These are phyloP conservation scores for Dactylella cylindrospora DNA, from an alignment of 2,329 filamentous ascomycete genomes.

Conservation along the genomic window DNA sequence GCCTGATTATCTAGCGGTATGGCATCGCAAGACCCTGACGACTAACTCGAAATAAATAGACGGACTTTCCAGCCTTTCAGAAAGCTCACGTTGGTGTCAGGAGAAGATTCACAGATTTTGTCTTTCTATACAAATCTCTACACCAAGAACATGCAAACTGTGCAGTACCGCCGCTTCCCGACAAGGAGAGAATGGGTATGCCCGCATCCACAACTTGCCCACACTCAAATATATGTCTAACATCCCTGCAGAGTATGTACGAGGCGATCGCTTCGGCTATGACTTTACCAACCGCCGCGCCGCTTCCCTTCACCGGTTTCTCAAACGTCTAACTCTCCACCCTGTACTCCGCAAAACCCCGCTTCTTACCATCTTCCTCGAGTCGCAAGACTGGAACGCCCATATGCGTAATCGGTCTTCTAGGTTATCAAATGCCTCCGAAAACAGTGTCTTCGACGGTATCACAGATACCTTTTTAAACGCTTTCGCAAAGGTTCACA, in stretches of 20 bases:
- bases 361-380: slow-evolving; percentile 84
- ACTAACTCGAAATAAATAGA: slow-evolving; percentile 58
- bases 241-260: slow-evolving; percentile 71
- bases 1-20: not conserved
- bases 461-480: slow-evolving; percentile 97
- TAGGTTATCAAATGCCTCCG: slow-evolving; percentile 59
- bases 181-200: slow-evolving; percentile 87
- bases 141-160: slow-evolving; percentile 84
- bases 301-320: slow-evolving; percentile 86
- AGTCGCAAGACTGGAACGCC: slow-evolving; percentile 93
- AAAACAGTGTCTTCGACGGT: slow-evolving; percentile 81
- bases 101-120: slow-evolving; percentile 94
- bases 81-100: slow-evolving; percentile 76
- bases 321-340: slow-evolving; percentile 81
- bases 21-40: not conserved
- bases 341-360: slow-evolving; percentile 80
- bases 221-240: not conserved
- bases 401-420: slow-evolving; percentile 80
- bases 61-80: slow-evolving; percentile 90
- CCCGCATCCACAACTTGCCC: slow-evolving; percentile 1
- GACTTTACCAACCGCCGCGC: slow-evolving; percentile 90
- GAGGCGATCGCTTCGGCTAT: slow-evolving; percentile 87
- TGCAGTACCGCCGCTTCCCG: slow-evolving; percentile 89
- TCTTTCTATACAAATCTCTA: slow-evolving; percentile 91
- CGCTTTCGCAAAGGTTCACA: slow-evolving; percentile 93